Evolutionary conservation across 2,329 filamentous ascomycete species (phyloP).

Genomic region (Phialocephala sp.): DNA sequence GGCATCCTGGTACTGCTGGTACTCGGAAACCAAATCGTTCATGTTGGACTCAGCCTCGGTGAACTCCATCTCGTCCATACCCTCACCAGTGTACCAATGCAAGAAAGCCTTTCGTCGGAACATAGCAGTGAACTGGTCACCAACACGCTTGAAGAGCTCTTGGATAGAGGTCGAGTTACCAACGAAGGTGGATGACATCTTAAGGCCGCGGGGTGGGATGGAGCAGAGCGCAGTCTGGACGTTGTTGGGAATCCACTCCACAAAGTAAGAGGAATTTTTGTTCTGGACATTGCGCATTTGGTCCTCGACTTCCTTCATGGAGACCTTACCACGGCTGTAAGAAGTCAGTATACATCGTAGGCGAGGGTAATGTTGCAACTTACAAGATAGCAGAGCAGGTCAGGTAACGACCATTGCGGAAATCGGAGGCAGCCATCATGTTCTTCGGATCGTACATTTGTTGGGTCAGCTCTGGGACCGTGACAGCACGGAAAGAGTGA

Average conservation of each 20-base stretch:
- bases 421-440: slow-evolving; percentile 99
- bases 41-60: slow-evolving; percentile 99
- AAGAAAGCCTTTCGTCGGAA: slow-evolving; percentile 99
- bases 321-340: slow-evolving; percentile 90
- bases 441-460: slow-evolving; percentile 99
- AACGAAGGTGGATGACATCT: slow-evolving; percentile 99
- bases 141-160: slow-evolving; percentile 99
- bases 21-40: slow-evolving; percentile 99
- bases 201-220: slow-evolving; percentile 94
- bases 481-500: slow-evolving; percentile 95
- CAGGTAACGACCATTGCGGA: slow-evolving; percentile 99
- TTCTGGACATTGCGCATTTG: slow-evolving; percentile 99
- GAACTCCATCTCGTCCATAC: slow-evolving; percentile 99
- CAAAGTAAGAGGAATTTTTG: slow-evolving; percentile 99
- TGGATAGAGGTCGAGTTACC: slow-evolving; percentile 99
- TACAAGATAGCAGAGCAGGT: slow-evolving; percentile 97
- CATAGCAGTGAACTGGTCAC: slow-evolving; percentile 99
- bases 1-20: slow-evolving; percentile 99
- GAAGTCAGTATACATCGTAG: slow-evolving; percentile 42
- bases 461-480: slow-evolving; percentile 97
- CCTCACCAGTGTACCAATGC: slow-evolving; percentile 99
- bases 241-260: slow-evolving; percentile 99
- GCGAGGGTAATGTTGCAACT: slow-evolving; percentile 24
- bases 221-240: slow-evolving; percentile 99
- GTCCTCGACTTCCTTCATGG: slow-evolving; percentile 99